Evolutionary conservation across 2,329 filamentous ascomycete genomes (phyloP), one percentile per base, ranked within the genome.

Genomic region (Emergomyces pasteurianus): DNA sequence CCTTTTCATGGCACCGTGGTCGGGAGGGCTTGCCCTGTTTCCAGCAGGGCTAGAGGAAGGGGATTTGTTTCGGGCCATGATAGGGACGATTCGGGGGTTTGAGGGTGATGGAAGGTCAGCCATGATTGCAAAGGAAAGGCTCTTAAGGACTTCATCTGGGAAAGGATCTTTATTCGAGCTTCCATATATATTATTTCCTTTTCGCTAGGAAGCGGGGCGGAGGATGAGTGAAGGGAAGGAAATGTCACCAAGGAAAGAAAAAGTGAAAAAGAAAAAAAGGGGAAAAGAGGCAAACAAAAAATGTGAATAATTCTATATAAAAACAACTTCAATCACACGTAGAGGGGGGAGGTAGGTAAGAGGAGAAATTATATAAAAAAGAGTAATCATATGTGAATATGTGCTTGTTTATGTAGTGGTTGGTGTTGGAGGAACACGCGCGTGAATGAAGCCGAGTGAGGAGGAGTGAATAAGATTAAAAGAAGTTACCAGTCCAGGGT

Each of bases 31-130:
- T 61, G 60, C 58, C 58, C 47, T 43, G 60, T 50, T 63, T 57
- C 59, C 49, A 53, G 56, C 59, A 61, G 43, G 63, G 66, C 61
- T 68, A 65, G 65, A 63, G 61, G 63, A 67, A 65, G n/a, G n/a
- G 43, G 61, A 28, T 46, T 59, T 64, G 4, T 50, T 56, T 59
- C 67, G 66, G 61, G 69, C 66, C 67, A 77, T 70, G 67, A 77
- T 73, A 58, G 74, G 74, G 68, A 77, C 74, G 63, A 77, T 74
- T 72, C 74, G 75, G 69, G 68, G 68, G 68, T 70, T 70, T 66
- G 47, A 50, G 47, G 71, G 69, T 62, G 69, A 67, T 65, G 65
- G 62, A 60, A 70, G 62, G 64, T 73, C 68, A 66, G 74, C 71
- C 74, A 77, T 77, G 64, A 59, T 75, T 68, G 68, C 63, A 60